Evolutionary conservation across 352 stramenopile species (phyloP).

Genomic region (Globisporangium spinosum): DNA sequence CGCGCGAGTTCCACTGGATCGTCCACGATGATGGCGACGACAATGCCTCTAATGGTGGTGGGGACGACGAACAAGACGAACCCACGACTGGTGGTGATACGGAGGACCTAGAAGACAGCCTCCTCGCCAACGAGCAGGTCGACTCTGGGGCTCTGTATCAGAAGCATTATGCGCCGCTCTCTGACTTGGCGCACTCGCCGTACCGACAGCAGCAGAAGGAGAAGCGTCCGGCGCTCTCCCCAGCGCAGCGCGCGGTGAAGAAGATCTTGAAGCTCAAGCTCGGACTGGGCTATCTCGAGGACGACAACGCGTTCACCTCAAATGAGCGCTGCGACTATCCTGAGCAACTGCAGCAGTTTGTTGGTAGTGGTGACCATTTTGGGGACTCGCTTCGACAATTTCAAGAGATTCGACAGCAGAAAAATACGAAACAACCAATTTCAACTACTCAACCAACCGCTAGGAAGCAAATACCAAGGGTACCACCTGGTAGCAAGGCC

Average conservation of each 20-base stretch:
- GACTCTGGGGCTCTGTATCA: background rate
- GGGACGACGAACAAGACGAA: constrained; percentile 6
- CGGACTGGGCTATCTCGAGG: constrained; percentile 18
- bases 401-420: background rate
- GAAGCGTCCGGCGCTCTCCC: constrained; percentile 26
- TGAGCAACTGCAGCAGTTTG: background rate
- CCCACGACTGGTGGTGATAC: background rate
- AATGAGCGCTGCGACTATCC: background rate
- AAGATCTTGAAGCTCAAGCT: constrained; percentile 52
- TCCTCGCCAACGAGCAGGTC: background rate
- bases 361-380: background rate
- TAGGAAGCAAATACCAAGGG: background rate
- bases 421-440: background rate
- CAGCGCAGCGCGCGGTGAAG: constrained; percentile 46
- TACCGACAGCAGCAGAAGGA: constrained; percentile 30
- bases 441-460: background rate
- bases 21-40: constrained; percentile 14
- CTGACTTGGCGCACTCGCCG: constrained; percentile 24
- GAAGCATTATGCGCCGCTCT: background rate
- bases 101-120: background rate
- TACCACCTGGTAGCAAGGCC: background rate
- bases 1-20: constrained; percentile 42
- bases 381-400: background rate
- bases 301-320: background rate
- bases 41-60: constrained; percentile 4